Base-by-base conservation (phyloP, 2,329 filamentous ascomycete species). In the Exophiala dermatitidis region DNA sequence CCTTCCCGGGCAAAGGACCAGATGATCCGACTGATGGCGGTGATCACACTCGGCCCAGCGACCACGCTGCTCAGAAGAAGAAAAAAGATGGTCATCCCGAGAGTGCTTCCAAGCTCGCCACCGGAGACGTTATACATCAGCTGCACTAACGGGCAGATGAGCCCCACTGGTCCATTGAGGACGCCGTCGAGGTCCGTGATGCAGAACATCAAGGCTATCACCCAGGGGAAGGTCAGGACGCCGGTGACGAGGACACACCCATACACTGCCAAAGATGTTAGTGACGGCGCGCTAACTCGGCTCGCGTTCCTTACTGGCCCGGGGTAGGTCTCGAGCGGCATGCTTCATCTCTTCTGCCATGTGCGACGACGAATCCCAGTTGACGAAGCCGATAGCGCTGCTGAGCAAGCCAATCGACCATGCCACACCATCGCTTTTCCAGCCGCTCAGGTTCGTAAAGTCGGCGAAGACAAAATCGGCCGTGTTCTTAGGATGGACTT, bases 381-480 rank as follows among this genome's bases (percentile, higher is more conserved):
- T 74, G 47, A 44, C 49, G 56, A 57, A 57, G 7, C 50, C 56
- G 37, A 60, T 59, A 12, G 53, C 55, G 43, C 73, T 71, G 59
- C 80, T 77, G 2, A 80, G 61, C 9, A 80, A 71, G 1, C 77
- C 78, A 7, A 44, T n/a, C 10, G 81, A 65, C 19, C 79, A 73
- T 0, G 75, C 74, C 3, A 75, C 79, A 1, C 71, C 68, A 8
- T 69, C 66, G 5, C 69, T 70, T 38, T 72, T 70, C 62, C 76
- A 79, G 2, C 78, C 78, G 0, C 76, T 77, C 40, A 73, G 70
- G 58, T 81, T 81, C 30, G 53, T 45, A 45, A 60, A 59, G 33
- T 56, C 48, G 54, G 80, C 80, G 62, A 81, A 81, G 8, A 81
- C 78, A 58, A 80, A 81, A 9, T 69, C 69, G 1, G 78, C 69